Conservation (phyloP, 2,329 filamentous ascomycete genomes). For the Thielaviopsis populi region DNA sequence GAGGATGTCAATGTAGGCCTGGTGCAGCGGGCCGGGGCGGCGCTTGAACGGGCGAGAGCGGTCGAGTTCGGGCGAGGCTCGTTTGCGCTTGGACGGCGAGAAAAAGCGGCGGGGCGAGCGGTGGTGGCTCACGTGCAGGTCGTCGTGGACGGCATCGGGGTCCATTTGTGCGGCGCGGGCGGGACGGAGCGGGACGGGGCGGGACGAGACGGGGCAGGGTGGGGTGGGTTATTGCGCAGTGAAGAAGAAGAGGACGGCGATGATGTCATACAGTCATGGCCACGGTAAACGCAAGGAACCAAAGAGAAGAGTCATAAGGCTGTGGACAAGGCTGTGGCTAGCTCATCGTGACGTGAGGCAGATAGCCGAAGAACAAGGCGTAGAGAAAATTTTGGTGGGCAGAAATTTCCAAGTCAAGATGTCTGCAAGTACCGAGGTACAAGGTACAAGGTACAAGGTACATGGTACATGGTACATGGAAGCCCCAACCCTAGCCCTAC, state of each 20-base stretch:
- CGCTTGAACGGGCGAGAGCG: constrained; percentile 29
- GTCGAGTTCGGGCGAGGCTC: not conserved
- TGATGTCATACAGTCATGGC: not conserved
- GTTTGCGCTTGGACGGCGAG: not conserved
- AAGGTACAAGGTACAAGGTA: too few relatives aligned
- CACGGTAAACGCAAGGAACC: not conserved
- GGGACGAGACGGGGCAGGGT: not conserved
- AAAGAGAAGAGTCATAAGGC: not conserved
- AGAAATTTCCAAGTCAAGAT: not conserved
- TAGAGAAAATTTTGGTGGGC: too few relatives aligned
- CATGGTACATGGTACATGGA: too few relatives aligned
- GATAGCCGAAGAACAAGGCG: too few relatives aligned
- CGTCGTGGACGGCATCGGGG: not conserved
- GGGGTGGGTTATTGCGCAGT: not conserved
- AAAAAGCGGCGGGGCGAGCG: not conserved
- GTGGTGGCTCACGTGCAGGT: not conserved
- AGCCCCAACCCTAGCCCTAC: too few relatives aligned
- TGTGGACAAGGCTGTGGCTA: not conserved
- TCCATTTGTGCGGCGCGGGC: not conserved
- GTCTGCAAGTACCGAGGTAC: not conserved
- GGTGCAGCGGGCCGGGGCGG: constrained; percentile 29
- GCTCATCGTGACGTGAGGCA: not conserved
- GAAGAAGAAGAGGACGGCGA: not conserved
- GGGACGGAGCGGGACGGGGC: not conserved
- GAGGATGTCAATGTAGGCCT: constrained; percentile 34